Conservation (phyloP, 1,284 basidiomycete species). For the Ceratobasidium sp. region DNA sequence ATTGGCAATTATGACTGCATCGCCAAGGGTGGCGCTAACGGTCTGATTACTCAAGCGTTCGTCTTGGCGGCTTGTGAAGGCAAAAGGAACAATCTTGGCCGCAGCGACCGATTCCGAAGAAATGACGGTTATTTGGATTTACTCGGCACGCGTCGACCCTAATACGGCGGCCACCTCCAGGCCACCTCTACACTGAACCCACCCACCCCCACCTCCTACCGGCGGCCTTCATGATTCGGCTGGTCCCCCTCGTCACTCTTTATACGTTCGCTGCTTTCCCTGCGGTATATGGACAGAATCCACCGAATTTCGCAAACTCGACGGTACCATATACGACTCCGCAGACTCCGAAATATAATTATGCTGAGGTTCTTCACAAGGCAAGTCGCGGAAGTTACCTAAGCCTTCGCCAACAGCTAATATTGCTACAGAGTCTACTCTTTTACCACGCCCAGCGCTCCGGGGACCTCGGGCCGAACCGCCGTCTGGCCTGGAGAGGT, state of each 20-base stretch:
- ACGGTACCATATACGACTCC: conserved; percentile 46
- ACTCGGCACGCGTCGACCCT: not conserved
- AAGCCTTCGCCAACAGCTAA: not conserved
- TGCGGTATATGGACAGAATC: conserved; percentile 19
- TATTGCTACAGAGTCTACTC: conserved; percentile 38
- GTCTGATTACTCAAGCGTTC: too few relatives aligned
- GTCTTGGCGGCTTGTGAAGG: too few relatives aligned
- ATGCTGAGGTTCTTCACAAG: conserved; percentile 50
- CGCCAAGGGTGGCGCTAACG: too few relatives aligned
- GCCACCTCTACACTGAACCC: not conserved
- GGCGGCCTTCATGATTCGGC: not conserved
- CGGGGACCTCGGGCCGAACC: conserved; percentile 47
- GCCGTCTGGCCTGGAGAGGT: conserved; percentile 47
- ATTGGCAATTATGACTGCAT: too few relatives aligned
- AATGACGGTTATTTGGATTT: not conserved
- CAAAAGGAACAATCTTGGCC: conserved; percentile 3
- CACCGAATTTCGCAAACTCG: conserved; percentile 48
- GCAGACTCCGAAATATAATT: conserved; percentile 47
- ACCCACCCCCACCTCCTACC: not conserved
- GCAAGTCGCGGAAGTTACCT: not conserved
- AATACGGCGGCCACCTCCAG: not conserved
- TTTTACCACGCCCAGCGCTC: conserved; percentile 49
- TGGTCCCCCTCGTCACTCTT: not conserved
- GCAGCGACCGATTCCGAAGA: not conserved
- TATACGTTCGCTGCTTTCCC: not conserved